Evolutionary conservation across 2,329 filamentous ascomycete genomes (phyloP).

Genomic region (Xylaria sp.): DNA sequence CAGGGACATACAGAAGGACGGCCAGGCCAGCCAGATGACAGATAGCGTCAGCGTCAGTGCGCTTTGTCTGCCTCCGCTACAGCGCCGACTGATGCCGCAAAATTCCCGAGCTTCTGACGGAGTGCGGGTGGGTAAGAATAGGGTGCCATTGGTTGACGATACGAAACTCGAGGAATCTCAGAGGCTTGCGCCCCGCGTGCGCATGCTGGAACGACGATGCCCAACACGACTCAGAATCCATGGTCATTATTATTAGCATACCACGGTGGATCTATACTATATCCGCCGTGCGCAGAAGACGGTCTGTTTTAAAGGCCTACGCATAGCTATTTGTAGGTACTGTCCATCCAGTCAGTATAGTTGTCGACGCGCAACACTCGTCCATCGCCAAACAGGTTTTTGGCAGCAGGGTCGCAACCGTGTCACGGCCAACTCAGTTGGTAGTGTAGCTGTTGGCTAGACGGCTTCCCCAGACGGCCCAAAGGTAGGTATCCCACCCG

Average conservation of each 20-base stretch:
- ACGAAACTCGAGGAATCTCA: slow-evolving; percentile 18
- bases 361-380: too few species aligned
- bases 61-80: slow-evolving; percentile 5
- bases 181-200: slow-evolving; percentile 14
- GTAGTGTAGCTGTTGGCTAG: slow-evolving; percentile 19
- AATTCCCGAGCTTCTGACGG: slow-evolving; percentile 10
- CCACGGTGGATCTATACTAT: background rate
- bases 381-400: slow-evolving; percentile 14
- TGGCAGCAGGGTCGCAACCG: slow-evolving; percentile 10
- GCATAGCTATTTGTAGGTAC: too few species aligned
- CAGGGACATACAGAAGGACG: slow-evolving; percentile 30
- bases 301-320: background rate
- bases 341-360: too few species aligned
- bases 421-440: slow-evolving; percentile 6
- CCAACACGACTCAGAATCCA: background rate
- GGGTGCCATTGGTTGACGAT: slow-evolving; percentile 20
- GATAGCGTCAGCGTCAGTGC: slow-evolving; percentile 24
- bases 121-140: background rate
- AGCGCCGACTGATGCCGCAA: slow-evolving; percentile 14
- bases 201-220: slow-evolving; percentile 3
- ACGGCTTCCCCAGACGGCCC: slow-evolving; percentile 32
- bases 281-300: background rate
- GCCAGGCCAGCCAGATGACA: slow-evolving; percentile 15
- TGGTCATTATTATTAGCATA: background rate
- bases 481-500: slow-evolving; percentile 6